phyloP scores from a whole-genome alignment of 495 filamentous ascomycete genomes.

The Delitschia confertaspora region DNA sequence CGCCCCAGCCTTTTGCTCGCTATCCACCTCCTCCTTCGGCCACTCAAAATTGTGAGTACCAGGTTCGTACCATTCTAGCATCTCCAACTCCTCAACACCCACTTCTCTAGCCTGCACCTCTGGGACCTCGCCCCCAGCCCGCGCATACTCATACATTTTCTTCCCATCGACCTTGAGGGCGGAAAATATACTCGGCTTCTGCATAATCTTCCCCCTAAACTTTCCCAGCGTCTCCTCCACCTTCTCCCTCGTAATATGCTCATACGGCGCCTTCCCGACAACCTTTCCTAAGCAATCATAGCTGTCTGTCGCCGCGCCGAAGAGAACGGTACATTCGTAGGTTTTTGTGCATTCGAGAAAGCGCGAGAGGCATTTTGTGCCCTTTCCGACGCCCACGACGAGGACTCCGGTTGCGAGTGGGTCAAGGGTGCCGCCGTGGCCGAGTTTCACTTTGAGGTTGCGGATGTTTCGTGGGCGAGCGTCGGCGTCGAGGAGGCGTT shows the following conservation, averaged over 20 bases:
- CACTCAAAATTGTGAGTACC: constrained; percentile 63
- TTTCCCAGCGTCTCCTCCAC: constrained; percentile 67
- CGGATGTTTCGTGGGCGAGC: constrained; percentile 41
- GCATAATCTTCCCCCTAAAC: constrained; percentile 82
- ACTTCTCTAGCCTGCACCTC: constrained; percentile 56
- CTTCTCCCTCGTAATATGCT: constrained; percentile 64
- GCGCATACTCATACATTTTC: constrained; percentile 88
- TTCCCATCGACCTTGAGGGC: constrained; percentile 86
- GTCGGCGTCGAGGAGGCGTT: constrained; percentile 46
- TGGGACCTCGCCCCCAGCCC: constrained; percentile 77
- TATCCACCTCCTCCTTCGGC: constrained; percentile 64
- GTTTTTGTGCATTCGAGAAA: constrained; percentile 86
- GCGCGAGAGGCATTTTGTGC: constrained; percentile 68
- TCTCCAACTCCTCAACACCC: constrained; percentile 61
- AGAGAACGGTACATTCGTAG: constrained; percentile 81
- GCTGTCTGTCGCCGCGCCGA: constrained; percentile 86
- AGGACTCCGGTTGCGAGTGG: constrained; percentile 89
- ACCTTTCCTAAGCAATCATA: constrained; percentile 83
- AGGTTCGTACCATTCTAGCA: constrained; percentile 81
- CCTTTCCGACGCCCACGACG: constrained; percentile 75
- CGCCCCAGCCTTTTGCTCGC: constrained; percentile 61
- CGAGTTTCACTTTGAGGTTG: constrained; percentile 73
- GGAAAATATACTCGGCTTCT: constrained; percentile 87
- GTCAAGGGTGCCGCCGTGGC: constrained; percentile 93
- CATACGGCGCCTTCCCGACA: constrained; percentile 60